A percentile compares a stretch with the other conserved stretches of the same genome.
These are phyloP conservation scores for Clitopilus hobsonii DNA, from an alignment of 768 basidiomycete species.

Conservation along the genomic window DNA sequence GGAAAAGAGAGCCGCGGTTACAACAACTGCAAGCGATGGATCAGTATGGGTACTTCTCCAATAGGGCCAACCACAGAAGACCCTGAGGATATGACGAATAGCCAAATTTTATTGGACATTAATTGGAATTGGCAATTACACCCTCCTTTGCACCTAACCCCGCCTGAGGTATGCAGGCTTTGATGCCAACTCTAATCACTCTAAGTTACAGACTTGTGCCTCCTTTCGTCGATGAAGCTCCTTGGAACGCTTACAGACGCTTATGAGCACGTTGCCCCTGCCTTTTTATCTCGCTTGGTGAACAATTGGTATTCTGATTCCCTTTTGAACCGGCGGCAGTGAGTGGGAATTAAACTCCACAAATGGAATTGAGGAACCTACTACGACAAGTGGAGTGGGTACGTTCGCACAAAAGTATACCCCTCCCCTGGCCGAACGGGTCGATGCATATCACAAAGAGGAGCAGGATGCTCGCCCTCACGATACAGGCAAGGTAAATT, in stretches of 20 bases:
- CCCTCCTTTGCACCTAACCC: neutral
- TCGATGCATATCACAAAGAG: too few species aligned
- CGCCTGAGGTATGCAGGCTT: slow-evolving; percentile 14
- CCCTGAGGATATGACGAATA: neutral
- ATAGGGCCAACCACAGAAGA: neutral
- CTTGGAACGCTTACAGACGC: too few species aligned
- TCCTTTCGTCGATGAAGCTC: too few species aligned
- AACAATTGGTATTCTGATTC: neutral
- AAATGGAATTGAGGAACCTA: slow-evolving; percentile 11
- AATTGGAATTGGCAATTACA: neutral
- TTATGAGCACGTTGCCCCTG: too few species aligned
- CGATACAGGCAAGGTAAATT: neutral
- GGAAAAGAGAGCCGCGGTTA: neutral
- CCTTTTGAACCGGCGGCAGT: slow-evolving; percentile 16
- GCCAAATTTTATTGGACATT: neutral
- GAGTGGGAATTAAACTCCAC: slow-evolving; percentile 13
- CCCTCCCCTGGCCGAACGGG: neutral
- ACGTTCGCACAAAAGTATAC: neutral
- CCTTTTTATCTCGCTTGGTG: neutral
- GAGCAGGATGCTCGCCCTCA: too few species aligned
- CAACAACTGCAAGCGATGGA: neutral
- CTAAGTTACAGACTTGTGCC: too few species aligned
- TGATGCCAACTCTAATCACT: slow-evolving; percentile 45
- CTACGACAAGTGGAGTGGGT: neutral
- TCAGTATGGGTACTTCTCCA: neutral